Percentiles rank a stretch among this genome's conserved stretches.
These are phyloP conservation scores for Vitellaria paradoxa DNA, from an alignment of 179 eudicot species.

Conservation along the genomic window DNA sequence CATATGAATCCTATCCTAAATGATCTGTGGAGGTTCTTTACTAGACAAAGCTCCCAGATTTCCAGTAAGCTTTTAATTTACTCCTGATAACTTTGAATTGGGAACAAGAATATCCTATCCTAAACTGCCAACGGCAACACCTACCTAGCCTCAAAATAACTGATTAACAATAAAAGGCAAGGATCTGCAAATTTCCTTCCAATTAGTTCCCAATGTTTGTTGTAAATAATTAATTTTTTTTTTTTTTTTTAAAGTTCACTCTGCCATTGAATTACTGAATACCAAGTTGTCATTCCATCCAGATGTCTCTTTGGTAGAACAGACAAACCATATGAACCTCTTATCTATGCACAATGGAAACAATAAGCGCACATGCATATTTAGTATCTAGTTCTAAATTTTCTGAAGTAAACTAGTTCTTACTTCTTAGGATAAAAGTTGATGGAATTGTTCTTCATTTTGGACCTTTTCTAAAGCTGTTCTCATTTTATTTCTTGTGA, in stretches of 20 bases:
- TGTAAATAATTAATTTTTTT: background rate
- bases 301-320: background rate
- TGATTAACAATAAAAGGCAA: background rate
- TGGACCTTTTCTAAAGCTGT: background rate
- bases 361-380: background rate
- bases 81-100: no score
- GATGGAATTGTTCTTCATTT: conserved; percentile 1
- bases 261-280: background rate
- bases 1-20: no score
- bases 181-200: background rate
- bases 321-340: conserved; percentile 2
- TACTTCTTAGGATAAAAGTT: background rate
- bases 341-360: background rate
- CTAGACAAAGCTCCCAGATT: no score
- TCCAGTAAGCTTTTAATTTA: no score
- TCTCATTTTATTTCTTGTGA: background rate
- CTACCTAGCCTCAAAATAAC: no score
- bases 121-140: no score
- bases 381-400: background rate
- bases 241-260: no score
- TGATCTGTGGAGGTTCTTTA: no score
- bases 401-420: background rate
- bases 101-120: no score
- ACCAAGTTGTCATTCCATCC: background rate
- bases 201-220: background rate